These are phyloP conservation scores for Populus trichocarpa DNA, from an alignment of 441 rosid species.

Conservation along the genomic window DNA sequence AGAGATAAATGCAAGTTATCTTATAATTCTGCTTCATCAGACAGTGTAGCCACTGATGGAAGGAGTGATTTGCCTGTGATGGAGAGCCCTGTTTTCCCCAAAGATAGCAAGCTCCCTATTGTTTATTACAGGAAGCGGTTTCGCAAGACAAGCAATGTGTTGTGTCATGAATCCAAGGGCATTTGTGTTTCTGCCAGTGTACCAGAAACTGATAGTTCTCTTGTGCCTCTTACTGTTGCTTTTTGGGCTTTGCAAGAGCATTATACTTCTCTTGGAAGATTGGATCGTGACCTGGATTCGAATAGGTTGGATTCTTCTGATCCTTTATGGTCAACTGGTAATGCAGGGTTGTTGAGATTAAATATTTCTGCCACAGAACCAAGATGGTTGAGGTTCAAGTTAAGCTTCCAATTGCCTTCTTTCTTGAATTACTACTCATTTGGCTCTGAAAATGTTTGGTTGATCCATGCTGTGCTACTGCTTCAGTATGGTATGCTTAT, in stretches of 20 bases:
- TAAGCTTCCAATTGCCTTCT: slow-evolving; percentile 36
- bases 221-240: slow-evolving; percentile 23
- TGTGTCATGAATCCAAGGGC: slow-evolving; percentile 14
- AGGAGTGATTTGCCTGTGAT: slow-evolving; percentile 30
- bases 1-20: slow-evolving; percentile 29
- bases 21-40: slow-evolving; percentile 29
- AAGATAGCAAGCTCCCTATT: slow-evolving; percentile 49
- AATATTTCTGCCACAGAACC: slow-evolving; percentile 32
- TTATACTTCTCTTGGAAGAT: slow-evolving; percentile 27
- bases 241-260: slow-evolving; percentile 27
- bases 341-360: slow-evolving; percentile 30
- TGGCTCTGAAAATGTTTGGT: slow-evolving; percentile 36
- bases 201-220: slow-evolving; percentile 25
- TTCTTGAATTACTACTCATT: slow-evolving; percentile 30
- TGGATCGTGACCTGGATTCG: slow-evolving; percentile 31
- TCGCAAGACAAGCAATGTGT: slow-evolving; percentile 33
- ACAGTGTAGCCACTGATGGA: slow-evolving; percentile 30
- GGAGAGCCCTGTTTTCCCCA: slow-evolving; percentile 29
- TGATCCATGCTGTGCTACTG: slow-evolving; percentile 39
- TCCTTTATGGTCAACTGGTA: slow-evolving; percentile 31
- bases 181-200: slow-evolving; percentile 16
- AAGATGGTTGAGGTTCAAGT: slow-evolving; percentile 34
- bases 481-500: slow-evolving; percentile 58
- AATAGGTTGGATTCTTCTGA: neutral
- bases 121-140: slow-evolving; percentile 83